Percentiles rank a stretch among this genome's conserved stretches.
Evolutionary conservation across 2,329 filamentous ascomycete species (phyloP).

Genomic region (Fusarium liriodendri): DNA sequence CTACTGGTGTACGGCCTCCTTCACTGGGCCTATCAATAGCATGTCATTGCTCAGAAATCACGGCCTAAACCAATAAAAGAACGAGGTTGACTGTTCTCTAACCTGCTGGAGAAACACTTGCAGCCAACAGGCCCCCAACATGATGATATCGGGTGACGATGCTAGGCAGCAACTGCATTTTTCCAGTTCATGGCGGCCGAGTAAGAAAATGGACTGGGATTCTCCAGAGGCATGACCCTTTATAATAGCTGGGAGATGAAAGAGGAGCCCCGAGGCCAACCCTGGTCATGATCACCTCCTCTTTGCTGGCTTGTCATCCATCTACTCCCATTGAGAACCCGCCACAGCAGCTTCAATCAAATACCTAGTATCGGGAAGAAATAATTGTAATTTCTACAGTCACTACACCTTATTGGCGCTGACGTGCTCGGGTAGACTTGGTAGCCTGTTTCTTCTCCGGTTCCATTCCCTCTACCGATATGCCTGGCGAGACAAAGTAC

Average conservation of each 20-base stretch:
- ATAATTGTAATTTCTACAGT: no score
- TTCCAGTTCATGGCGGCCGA: no score
- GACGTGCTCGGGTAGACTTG: no score
- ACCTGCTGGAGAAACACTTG: background rate
- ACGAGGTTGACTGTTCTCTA: background rate
- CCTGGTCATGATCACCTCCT: background rate
- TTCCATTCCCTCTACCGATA: background rate
- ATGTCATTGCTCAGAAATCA: background rate
- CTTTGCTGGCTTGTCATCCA: background rate
- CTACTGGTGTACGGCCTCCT: background rate
- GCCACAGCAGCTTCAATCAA: background rate
- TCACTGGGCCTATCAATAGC: background rate
- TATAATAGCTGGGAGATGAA: background rate
- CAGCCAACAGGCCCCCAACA: background rate
- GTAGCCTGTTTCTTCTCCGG: no score
- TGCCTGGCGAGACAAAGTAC: background rate
- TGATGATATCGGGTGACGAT: background rate
- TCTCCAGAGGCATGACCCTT: background rate
- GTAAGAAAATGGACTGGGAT: no score
- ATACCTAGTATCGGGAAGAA: no score
- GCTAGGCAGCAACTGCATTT: background rate
- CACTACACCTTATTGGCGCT: no score
- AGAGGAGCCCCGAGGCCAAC: no score
- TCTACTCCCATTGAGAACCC: background rate
- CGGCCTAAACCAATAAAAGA: background rate